Evolutionary conservation across 148 eudicot genomes (phyloP).

Genomic region (Pharnaceum exiguum): DNA sequence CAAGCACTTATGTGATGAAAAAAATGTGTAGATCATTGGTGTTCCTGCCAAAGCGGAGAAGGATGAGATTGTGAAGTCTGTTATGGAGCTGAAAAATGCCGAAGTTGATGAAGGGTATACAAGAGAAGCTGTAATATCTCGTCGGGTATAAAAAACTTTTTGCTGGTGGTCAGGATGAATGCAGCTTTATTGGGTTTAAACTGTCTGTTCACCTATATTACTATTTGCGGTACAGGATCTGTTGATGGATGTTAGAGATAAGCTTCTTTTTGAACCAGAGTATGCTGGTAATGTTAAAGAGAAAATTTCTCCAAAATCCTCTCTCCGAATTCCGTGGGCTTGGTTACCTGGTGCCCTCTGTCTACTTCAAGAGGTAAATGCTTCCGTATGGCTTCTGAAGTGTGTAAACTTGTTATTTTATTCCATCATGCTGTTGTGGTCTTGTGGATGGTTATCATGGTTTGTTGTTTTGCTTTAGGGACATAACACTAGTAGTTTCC

Average conservation of each 20-base stretch:
- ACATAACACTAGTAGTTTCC: no score
- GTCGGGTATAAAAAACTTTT: slow-evolving; percentile 47
- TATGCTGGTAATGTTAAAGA: slow-evolving; percentile 92
- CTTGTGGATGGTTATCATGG: background rate
- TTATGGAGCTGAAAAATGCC: slow-evolving; percentile 75
- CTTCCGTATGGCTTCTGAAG: background rate
- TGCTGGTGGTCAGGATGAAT: background rate
- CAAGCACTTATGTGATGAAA: slow-evolving; percentile 4
- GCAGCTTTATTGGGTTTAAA: background rate
- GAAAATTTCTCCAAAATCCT: slow-evolving; percentile 74
- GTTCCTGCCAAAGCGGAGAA: slow-evolving; percentile 79
- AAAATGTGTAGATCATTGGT: slow-evolving; percentile 71
- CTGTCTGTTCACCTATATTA: background rate
- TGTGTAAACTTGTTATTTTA: background rate
- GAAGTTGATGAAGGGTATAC: slow-evolving; percentile 94
- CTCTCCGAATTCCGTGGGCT: slow-evolving; percentile 85
- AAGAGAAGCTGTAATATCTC: slow-evolving; percentile 68
- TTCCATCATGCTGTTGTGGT: no score
- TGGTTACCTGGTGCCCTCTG: slow-evolving; percentile 96
- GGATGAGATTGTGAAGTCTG: slow-evolving; percentile 93
- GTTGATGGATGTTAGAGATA: slow-evolving; percentile 91
- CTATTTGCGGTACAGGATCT: slow-evolving; percentile 53
- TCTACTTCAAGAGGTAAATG: slow-evolving; percentile 94
- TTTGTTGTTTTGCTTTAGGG: background rate
- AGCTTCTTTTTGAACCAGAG: slow-evolving; percentile 95